These are phyloP conservation scores for Acanthamoeba royreba DNA, from an alignment of 208 protist species.

Conservation along the genomic window DNA sequence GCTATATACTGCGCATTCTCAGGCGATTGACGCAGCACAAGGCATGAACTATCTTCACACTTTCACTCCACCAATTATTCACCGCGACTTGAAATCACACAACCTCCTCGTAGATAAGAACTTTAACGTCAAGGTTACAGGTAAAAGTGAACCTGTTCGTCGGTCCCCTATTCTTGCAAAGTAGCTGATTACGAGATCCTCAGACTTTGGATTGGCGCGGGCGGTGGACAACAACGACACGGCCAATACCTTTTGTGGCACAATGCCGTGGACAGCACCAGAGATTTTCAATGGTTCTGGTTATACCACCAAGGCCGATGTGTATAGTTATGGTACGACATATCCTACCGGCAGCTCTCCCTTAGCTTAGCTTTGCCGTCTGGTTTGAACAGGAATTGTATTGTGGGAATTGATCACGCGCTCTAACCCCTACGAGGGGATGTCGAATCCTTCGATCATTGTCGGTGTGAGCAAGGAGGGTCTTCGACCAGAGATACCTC, in stretches of 20 bases:
- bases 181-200: neutral
- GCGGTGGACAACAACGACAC: neutral
- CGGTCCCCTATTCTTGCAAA: too few relatives aligned
- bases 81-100: constrained; percentile 66
- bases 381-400: neutral
- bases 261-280: constrained; percentile 33
- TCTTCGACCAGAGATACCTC: neutral
- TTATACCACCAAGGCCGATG: constrained; percentile 29
- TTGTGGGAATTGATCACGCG: constrained; percentile 25
- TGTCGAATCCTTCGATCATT: constrained; percentile 7
- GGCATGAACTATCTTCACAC: constrained; percentile 73
- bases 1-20: neutral
- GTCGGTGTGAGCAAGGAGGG: constrained; percentile 14
- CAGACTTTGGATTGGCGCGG: constrained; percentile 8
- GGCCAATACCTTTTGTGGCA: constrained; percentile 1
- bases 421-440: neutral
- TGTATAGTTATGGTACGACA: neutral
- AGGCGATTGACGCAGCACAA: constrained; percentile 65
- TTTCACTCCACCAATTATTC: constrained; percentile 57
- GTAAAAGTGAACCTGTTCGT: too few relatives aligned
- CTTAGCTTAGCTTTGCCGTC: neutral
- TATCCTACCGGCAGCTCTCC: neutral
- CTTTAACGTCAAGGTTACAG: constrained; percentile 24
- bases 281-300: neutral
- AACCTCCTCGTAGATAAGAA: constrained; percentile 61